A percentile compares a stretch with the other conserved stretches of the same genome.
Conservation (phyloP, 768 basidiomycete species). For the Lactifluus subvellereus region DNA sequence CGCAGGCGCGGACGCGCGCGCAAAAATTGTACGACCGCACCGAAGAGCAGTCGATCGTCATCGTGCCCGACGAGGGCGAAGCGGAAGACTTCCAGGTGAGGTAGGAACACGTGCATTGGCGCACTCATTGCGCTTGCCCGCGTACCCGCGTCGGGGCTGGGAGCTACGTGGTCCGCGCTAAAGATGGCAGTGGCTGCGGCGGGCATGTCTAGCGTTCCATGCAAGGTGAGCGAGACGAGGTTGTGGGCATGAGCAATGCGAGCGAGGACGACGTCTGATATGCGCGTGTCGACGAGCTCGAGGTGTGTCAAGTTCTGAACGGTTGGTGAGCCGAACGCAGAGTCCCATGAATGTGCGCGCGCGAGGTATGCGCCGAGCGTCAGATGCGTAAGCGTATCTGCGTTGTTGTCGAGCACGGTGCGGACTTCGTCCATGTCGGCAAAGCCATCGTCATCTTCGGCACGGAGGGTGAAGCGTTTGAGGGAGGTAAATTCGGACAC, state of each 20-base stretch:
- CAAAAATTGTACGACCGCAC: constrained; percentile 50
- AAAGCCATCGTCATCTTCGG: constrained; percentile 66
- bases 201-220: constrained; percentile 60
- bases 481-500: constrained; percentile 57
- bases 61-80: constrained; percentile 62
- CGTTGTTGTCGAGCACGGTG: constrained; percentile 56
- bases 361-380: constrained; percentile 65
- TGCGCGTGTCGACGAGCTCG: constrained; percentile 65
- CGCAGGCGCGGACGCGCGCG: constrained; percentile 43
- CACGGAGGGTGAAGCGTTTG: constrained; percentile 59
- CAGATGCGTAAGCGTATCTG: constrained; percentile 51
- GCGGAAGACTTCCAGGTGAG: constrained; percentile 56
- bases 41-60: constrained; percentile 47
- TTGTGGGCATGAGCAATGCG: constrained; percentile 59
- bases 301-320: constrained; percentile 64
- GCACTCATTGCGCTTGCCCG: neutral
- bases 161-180: constrained; percentile 53
- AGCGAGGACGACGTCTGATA: constrained; percentile 55
- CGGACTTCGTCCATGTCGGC: constrained; percentile 67
- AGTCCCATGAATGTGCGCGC: constrained; percentile 62
- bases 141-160: constrained; percentile 29
- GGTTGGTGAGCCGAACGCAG: constrained; percentile 53
- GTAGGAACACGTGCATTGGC: constrained; percentile 49
- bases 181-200: constrained; percentile 54
- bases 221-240: constrained; percentile 56